These are phyloP conservation scores for Apiospora arundinis DNA, from an alignment of 2,329 filamentous ascomycete genomes.

Conservation along the genomic window DNA sequence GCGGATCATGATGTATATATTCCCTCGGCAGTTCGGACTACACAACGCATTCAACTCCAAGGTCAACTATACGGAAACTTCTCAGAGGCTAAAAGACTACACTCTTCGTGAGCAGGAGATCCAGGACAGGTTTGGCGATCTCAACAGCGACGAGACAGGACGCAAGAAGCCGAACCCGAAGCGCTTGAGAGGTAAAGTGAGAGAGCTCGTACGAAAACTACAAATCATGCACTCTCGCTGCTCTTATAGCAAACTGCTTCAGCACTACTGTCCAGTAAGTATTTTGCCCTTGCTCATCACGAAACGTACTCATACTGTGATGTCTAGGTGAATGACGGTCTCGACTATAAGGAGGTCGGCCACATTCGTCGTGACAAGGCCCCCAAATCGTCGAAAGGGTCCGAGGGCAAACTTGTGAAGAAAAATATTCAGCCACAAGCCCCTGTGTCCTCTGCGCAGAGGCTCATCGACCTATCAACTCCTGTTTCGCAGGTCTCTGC, in stretches of 20 bases:
- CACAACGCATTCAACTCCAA: slow-evolving; percentile 89
- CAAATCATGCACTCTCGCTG: slow-evolving; percentile 76
- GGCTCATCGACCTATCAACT: slow-evolving; percentile 67
- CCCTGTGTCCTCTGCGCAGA: neutral
- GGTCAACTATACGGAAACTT: slow-evolving; percentile 68
- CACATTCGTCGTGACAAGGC: neutral
- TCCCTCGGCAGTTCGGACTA: slow-evolving; percentile 86
- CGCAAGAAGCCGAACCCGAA: slow-evolving; percentile 59
- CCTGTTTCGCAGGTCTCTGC: slow-evolving; percentile 75
- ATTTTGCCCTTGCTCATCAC: neutral
- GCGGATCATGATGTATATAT: slow-evolving; percentile 89
- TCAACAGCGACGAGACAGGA: slow-evolving; percentile 32
- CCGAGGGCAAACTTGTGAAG: slow-evolving; percentile 18
- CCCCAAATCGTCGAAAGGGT: slow-evolving; percentile 25
- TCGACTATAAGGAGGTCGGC: slow-evolving; percentile 6
- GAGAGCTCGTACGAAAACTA: slow-evolving; percentile 68
- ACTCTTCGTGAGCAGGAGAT: slow-evolving; percentile 87
- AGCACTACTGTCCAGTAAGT: slow-evolving; percentile 76
- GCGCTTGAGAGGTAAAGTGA: slow-evolving; percentile 68
- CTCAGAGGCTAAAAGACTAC: slow-evolving; percentile 83
- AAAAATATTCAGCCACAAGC: neutral
- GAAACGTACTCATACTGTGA: neutral
- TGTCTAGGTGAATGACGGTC: neutral
- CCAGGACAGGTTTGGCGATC: slow-evolving; percentile 42
- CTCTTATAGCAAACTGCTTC: slow-evolving; percentile 78